Base-by-base conservation (phyloP, 2,329 filamentous ascomycete genomes). In the Periconia sp. region DNA sequence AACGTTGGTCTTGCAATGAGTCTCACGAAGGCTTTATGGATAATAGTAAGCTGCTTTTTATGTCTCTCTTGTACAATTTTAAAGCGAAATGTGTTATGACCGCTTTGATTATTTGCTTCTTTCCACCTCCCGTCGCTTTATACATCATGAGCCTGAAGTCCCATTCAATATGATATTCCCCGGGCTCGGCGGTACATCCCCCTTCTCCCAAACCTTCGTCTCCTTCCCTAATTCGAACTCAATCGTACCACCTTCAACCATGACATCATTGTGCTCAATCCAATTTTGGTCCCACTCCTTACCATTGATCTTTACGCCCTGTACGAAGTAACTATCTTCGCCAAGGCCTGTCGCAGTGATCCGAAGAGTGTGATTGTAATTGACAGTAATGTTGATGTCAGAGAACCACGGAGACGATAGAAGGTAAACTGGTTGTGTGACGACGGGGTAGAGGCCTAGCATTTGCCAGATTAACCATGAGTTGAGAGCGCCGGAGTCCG, bases 341-440 rank as follows among this genome's bases (percentile, higher is more conserved):
- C 12, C 76, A 70, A 26, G 75, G 3, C 80, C 80, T 0, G 68
- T 74, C 0, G 78, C 72, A 0, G 76, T 83, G 36, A 88, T 77
- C 2, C 70, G 61, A 15, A 88, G 69, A 21, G 61, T 75, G 3
- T 71, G 75, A 3, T 63, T 73, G 4, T 79, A 80, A 15, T 50
- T 52, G 2, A 88, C 72, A 11, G 80, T 72, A 43, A 89, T 80
- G 2, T 74, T 82, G 46, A 87, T 68, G 30, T 82, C 76, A 1
- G 40, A 42, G 36, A 70, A 68, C 59, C 65, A 65, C 4, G 67
- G 65, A n/a, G 57, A 57, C 3, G 77, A 79, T 38, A 88, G 73
- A 12, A 87, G 71, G 59, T 86, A 87, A 1, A 81, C 84, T 0
- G 83, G 82, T 69, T 87, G 84, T 0, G 83, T 84, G 0, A 83